Evolutionary conservation across 2,329 filamentous ascomycete genomes (phyloP).

Genomic region (Diaporthe eres): DNA sequence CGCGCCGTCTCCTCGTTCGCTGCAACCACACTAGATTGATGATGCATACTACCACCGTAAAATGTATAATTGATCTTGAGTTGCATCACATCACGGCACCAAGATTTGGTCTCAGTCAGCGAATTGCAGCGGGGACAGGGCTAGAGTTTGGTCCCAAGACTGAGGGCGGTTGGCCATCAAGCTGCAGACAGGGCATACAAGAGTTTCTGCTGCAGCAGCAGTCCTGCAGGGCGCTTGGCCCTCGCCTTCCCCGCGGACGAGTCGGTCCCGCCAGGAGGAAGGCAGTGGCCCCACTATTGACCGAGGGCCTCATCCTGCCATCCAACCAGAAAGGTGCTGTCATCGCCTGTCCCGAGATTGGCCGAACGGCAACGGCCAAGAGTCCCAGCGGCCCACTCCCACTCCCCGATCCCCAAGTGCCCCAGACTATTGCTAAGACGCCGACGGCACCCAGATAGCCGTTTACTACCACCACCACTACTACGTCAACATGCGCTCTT

Average conservation of each 20-base stretch:
- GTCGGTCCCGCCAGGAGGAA: background rate
- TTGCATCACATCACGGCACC: conserved; percentile 3
- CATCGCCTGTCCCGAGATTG: conserved; percentile 30
- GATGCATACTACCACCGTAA: background rate
- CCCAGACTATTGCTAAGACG: conserved; percentile 22
- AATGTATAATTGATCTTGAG: conserved; percentile 14
- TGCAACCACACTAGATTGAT: background rate
- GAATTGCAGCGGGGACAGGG: background rate
- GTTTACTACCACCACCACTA: background rate
- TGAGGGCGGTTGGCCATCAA: background rate
- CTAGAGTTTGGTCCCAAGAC: background rate
- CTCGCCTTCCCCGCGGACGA: background rate
- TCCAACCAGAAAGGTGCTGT: conserved; percentile 23
- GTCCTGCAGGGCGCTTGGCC: conserved; percentile 15
- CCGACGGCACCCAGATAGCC: conserved; percentile 13
- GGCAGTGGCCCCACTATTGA: background rate
- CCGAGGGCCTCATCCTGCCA: conserved; percentile 2
- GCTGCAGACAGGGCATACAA: background rate
- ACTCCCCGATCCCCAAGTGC: background rate
- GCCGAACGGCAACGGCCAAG: conserved; percentile 13
- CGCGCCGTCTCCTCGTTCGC: background rate
- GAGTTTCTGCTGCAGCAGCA: conserved; percentile 5
- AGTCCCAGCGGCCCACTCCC: background rate
- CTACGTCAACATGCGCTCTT: conserved; percentile 33
- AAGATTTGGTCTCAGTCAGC: conserved; percentile 21